These are phyloP conservation scores for Podaxis mareebaensis DNA, from an alignment of 768 basidiomycete species.

Conservation along the genomic window DNA sequence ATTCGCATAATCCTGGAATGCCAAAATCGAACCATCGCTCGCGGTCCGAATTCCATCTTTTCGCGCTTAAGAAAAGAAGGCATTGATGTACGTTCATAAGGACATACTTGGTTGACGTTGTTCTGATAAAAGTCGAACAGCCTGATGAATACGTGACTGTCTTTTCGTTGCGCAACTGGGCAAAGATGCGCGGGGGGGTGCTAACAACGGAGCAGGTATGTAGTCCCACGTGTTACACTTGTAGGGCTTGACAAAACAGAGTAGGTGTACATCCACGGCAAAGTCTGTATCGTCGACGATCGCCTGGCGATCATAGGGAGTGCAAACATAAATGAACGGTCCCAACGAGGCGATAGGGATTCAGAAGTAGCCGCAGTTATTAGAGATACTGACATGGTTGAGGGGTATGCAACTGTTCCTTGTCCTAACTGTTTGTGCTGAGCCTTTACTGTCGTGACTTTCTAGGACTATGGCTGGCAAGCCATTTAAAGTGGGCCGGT, in stretches of 20 bases:
- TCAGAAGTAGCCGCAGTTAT: constrained; percentile 94
- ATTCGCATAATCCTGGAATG: constrained; percentile 95
- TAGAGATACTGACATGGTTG: constrained; percentile 95
- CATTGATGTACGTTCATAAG: constrained; percentile 67
- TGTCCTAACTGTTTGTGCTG: neutral
- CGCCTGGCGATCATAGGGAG: constrained; percentile 92
- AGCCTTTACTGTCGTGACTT: constrained; percentile 9
- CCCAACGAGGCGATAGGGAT: constrained; percentile 93
- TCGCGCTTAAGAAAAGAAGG: constrained; percentile 79
- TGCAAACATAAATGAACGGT: constrained; percentile 97
- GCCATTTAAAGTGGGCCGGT: constrained; percentile 94
- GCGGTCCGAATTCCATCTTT: constrained; percentile 93
- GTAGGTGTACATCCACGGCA: constrained; percentile 88
- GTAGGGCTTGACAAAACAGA: neutral
- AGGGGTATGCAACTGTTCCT: constrained; percentile 40
- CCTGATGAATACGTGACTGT: constrained; percentile 91
- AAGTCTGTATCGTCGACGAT: constrained; percentile 92
- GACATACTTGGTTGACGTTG: constrained; percentile 8
- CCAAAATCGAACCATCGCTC: constrained; percentile 84
- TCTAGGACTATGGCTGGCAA: constrained; percentile 88
- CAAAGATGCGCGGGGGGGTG: constrained; percentile 78
- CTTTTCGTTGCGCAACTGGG: constrained; percentile 94
- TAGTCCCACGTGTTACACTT: constrained; percentile 4
- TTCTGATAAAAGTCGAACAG: constrained; percentile 37
- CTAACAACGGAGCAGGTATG: constrained; percentile 86